Conservation (phyloP, 768 basidiomycete genomes). For the Amanita rimosa region DNA sequence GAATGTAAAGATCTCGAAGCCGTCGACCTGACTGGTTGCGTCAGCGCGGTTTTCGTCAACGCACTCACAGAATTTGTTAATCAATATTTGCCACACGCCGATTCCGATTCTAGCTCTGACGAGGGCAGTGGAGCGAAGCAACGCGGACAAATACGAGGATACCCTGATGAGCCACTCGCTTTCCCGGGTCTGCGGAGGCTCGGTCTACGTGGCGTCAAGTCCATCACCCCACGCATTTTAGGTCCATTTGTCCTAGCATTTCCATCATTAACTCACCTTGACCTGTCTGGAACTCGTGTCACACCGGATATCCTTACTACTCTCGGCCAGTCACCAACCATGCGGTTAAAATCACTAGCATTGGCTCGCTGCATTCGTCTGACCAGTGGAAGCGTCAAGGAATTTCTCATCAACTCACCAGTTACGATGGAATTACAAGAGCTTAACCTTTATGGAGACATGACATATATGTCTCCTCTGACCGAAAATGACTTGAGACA, state of each 20-base stretch:
- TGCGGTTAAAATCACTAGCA: conserved; percentile 69
- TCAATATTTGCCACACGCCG: conserved; percentile 38
- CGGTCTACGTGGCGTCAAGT: conserved; percentile 74
- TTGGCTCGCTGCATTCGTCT: conserved; percentile 81
- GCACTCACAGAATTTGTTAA: conserved; percentile 78
- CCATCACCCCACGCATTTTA: conserved; percentile 57
- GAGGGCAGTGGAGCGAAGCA: conserved; percentile 28
- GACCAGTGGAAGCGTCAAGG: conserved; percentile 64
- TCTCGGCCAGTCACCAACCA: conserved; percentile 50
- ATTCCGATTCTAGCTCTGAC: conserved; percentile 27
- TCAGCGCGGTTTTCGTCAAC: conserved; percentile 81
- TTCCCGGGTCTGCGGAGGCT: conserved; percentile 71
- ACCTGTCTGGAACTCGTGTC: conserved; percentile 82
- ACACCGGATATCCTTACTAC: conserved; percentile 63
- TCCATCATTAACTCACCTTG: conserved; percentile 81
- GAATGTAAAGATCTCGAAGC: conserved; percentile 78
- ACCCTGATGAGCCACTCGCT: conserved; percentile 37
- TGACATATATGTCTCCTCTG: conserved; percentile 69
- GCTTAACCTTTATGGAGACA: conserved; percentile 83
- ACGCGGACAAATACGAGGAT: conserved; percentile 20
- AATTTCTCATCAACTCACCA: conserved; percentile 60
- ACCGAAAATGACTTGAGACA: conserved; percentile 50
- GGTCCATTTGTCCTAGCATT: conserved; percentile 70
- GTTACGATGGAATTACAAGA: conserved; percentile 56
- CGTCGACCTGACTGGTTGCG: conserved; percentile 89